Evolutionary conservation across 345 rosid genomes (phyloP).

Genomic region (Psidium friedrichsthalianum): DNA sequence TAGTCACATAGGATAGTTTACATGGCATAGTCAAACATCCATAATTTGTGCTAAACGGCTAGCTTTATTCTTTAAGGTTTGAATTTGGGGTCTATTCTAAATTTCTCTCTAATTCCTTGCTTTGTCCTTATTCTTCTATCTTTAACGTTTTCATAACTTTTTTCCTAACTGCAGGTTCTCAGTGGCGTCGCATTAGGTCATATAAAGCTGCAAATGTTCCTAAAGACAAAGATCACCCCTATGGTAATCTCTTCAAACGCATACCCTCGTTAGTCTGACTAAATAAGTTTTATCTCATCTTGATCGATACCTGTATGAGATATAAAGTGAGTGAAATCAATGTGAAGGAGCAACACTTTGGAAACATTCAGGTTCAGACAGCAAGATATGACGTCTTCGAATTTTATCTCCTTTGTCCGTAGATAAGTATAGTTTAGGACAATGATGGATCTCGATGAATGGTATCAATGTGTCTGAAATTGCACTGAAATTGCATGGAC

Average conservation of each 20-base stretch:
- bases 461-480: neutral
- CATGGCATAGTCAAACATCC: neutral
- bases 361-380: neutral
- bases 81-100: neutral
- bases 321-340: neutral
- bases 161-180: conserved; percentile 46
- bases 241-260: conserved; percentile 38
- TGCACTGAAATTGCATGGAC: neutral
- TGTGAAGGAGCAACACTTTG: neutral
- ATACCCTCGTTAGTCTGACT: neutral
- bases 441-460: too few species aligned
- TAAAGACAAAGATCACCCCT: conserved; percentile 87
- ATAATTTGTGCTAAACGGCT: neutral
- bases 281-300: conserved; percentile 4
- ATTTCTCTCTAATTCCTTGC: neutral
- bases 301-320: neutral
- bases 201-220: conserved; percentile 85
- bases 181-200: conserved; percentile 79
- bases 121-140: neutral
- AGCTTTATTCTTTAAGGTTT: neutral
- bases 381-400: too few species aligned
- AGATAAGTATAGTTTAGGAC: too few species aligned
- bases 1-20: neutral
- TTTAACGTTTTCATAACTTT: neutral
- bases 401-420: too few species aligned